Evolutionary conservation across 73 alveolate genomes (phyloP).

Genomic region (Paramecium biaurelia): DNA sequence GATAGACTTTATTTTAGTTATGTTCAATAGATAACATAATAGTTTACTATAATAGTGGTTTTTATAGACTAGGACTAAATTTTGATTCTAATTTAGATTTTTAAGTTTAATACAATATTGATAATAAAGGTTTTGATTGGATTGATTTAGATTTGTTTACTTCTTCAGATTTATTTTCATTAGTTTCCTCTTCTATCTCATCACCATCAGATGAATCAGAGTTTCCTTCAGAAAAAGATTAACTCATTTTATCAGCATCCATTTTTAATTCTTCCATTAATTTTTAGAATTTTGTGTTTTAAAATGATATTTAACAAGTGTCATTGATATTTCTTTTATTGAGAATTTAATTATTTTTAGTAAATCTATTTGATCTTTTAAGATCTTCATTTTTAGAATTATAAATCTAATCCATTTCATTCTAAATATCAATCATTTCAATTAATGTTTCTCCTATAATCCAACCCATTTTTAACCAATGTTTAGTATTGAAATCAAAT

Average conservation of each 20-base stretch:
- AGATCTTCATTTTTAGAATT: background rate
- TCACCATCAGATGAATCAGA: conserved; percentile 63
- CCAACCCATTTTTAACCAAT: conserved; percentile 47
- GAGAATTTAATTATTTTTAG: background rate
- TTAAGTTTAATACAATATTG: background rate
- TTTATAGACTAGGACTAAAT: background rate
- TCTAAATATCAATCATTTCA: background rate
- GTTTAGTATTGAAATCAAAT: background rate
- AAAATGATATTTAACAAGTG: background rate
- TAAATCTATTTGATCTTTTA: background rate
- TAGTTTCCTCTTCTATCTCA: background rate
- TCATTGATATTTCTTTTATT: background rate
- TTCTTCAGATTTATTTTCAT: background rate
- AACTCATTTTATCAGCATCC: background rate
- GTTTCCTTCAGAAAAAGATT: conserved; percentile 58
- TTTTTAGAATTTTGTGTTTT: conserved; percentile 21
- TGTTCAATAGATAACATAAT: background rate
- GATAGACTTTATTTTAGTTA: background rate
- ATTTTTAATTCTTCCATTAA: conserved; percentile 15
- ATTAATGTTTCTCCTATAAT: background rate
- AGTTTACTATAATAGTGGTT: background rate
- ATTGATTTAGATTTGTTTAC: background rate
- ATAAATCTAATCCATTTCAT: background rate
- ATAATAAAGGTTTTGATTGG: background rate
- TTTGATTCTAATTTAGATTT: conserved; percentile 14